Evolutionary conservation across 163 green algal species (phyloP).

Genomic region (Chlorella variabilis): DNA sequence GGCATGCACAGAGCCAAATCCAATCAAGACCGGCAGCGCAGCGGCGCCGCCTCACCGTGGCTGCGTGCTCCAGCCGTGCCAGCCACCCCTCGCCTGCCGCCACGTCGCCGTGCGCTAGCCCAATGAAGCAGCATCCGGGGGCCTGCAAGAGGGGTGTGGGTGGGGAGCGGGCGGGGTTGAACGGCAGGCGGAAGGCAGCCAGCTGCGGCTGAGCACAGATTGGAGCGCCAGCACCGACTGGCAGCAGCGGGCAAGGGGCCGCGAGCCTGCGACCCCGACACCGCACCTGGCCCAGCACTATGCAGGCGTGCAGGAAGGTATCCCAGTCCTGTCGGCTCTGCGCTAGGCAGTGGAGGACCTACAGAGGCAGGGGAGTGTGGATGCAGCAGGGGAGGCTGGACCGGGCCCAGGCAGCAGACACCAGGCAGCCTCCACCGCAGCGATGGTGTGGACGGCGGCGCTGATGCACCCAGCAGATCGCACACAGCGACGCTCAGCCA

Average conservation of each 20-base stretch:
- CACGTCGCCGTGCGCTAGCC: conserved; percentile 9
- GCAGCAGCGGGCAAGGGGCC: too few relatives aligned
- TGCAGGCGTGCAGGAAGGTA: conserved; percentile 12
- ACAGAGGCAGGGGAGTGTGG: background rate
- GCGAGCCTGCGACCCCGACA: too few relatives aligned
- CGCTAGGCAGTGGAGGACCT: conserved; percentile 20
- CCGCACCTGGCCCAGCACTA: background rate
- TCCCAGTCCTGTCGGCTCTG: background rate
- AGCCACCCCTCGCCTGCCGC: conserved; percentile 9
- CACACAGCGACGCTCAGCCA: too few relatives aligned
- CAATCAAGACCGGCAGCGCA: too few relatives aligned
- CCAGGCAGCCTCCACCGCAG: too few relatives aligned
- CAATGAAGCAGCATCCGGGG: conserved; percentile 3
- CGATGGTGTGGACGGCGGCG: too few relatives aligned
- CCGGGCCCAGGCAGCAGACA: too few relatives aligned
- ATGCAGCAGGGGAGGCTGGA: background rate
- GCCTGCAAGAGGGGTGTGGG: background rate
- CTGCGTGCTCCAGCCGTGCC: conserved; percentile 21
- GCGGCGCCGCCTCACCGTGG: conserved; percentile 1
- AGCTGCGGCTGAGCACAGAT: too few relatives aligned
- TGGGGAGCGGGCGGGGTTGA: background rate
- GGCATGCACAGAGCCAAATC: too few relatives aligned
- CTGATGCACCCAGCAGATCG: too few relatives aligned
- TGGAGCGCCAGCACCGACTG: too few relatives aligned
- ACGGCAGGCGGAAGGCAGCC: too few relatives aligned